phyloP scores from a whole-genome alignment of 1,284 basidiomycete genomes.

The Neolentinus lepideus region DNA sequence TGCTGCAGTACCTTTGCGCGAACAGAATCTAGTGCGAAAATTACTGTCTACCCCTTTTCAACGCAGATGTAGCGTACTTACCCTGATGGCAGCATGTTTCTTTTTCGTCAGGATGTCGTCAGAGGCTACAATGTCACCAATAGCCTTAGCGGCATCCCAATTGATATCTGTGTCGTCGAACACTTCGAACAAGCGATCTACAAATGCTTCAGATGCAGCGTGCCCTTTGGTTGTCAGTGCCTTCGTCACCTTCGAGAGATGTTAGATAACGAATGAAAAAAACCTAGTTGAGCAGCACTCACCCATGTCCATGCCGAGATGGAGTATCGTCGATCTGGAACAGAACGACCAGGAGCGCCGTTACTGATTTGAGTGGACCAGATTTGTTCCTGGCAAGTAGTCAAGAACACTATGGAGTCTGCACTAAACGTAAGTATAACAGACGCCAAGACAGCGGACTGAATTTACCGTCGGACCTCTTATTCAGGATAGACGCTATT shows the following conservation, averaged over 20 bases:
- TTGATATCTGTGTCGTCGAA: slow-evolving; percentile 56
- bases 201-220: slow-evolving; percentile 44
- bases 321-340: slow-evolving; percentile 32
- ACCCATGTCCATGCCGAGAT: not conserved
- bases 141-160: slow-evolving; percentile 65
- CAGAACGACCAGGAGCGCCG: not conserved
- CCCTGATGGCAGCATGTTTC: slow-evolving; percentile 74
- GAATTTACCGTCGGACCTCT: slow-evolving; percentile 52
- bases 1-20: slow-evolving; percentile 79
- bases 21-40: slow-evolving; percentile 57
- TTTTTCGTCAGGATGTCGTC: slow-evolving; percentile 67
- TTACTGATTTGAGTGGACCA: not conserved
- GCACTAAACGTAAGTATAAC: not conserved
- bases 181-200: slow-evolving; percentile 61
- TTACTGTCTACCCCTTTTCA: no score
- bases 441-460: not conserved
- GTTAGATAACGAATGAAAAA: slow-evolving; percentile 11
- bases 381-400: slow-evolving; percentile 5
- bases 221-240: slow-evolving; percentile 75
- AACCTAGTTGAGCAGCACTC: not conserved
- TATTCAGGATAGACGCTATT: slow-evolving; percentile 71
- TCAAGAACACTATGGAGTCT: slow-evolving; percentile 21
- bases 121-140: slow-evolving; percentile 57
- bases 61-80: slow-evolving; percentile 32
- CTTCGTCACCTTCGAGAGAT: slow-evolving; percentile 56